Evolutionary conservation across 2,329 filamentous ascomycete species (phyloP).

Genomic region (Fusarium gaditjirri): DNA sequence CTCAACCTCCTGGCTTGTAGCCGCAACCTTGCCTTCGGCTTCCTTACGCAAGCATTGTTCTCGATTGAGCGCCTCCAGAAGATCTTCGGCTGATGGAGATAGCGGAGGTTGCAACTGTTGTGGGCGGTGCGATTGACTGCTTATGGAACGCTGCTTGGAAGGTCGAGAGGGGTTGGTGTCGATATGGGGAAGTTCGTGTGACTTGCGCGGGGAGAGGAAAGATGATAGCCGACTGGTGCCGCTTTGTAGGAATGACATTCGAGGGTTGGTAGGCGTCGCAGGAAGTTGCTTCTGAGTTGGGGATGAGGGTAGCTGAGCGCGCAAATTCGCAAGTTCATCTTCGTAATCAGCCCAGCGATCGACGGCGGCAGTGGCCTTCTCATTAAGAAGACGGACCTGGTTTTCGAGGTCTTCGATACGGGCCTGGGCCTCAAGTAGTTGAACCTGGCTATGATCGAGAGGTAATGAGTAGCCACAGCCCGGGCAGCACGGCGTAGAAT

Average conservation of each 20-base stretch:
- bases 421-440: constrained; percentile 65
- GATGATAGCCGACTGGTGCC: constrained; percentile 58
- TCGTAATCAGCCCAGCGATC: constrained; percentile 82
- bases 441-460: constrained; percentile 51
- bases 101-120: constrained; percentile 23
- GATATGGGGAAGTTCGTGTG: constrained; percentile 47
- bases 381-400: constrained; percentile 75
- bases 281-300: constrained; percentile 29
- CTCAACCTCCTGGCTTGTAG: constrained; percentile 77
- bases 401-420: constrained; percentile 76
- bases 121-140: constrained; percentile 27
- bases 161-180: constrained; percentile 32
- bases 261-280: constrained; percentile 45
- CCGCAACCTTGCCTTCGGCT: constrained; percentile 74
- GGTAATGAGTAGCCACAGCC: constrained; percentile 60
- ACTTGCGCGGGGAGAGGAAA: constrained; percentile 59
- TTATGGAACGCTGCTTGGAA: constrained; percentile 29
- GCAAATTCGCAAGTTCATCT: constrained; percentile 75
- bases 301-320: constrained; percentile 50
- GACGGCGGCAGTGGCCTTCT: constrained; percentile 73
- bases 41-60: constrained; percentile 74
- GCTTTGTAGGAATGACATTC: constrained; percentile 59
- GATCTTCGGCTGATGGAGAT: constrained; percentile 55
- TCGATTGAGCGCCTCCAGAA: constrained; percentile 71
- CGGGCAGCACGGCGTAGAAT: constrained; percentile 57